These are phyloP conservation scores for Ehretia macrophylla DNA, from an alignment of 257 asterid genomes.

Conservation along the genomic window DNA sequence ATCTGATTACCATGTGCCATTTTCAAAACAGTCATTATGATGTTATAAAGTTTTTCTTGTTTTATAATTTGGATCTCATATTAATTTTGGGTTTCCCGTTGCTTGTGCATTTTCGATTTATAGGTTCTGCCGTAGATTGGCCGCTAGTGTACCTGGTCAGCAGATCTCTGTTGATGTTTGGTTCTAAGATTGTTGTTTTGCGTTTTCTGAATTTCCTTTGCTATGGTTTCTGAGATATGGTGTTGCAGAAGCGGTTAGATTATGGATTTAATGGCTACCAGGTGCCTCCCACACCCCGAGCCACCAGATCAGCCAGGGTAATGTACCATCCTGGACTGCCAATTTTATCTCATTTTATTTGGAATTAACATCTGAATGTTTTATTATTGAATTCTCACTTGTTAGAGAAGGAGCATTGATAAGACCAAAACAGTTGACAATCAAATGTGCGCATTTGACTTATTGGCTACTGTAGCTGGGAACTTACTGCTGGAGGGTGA, in stretches of 20 bases:
- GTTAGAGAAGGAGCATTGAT: constrained; percentile 61
- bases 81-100: not conserved
- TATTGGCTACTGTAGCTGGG: constrained; percentile 87
- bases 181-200: constrained; percentile 16
- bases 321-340: constrained; percentile 4
- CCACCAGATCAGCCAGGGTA: constrained; percentile 91
- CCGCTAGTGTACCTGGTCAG: constrained; percentile 6
- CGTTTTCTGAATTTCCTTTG: constrained; percentile 37
- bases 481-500: constrained; percentile 55
- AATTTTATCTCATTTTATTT: constrained; percentile 4
- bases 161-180: constrained; percentile 8
- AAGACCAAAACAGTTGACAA: constrained; percentile 50
- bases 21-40: not conserved
- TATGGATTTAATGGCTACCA: constrained; percentile 80
- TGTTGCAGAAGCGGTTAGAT: constrained; percentile 70
- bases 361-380: constrained; percentile 7
- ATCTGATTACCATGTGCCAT: not conserved
- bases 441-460: constrained; percentile 74
- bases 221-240: constrained; percentile 75
- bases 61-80: too few species aligned
- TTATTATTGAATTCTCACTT: constrained; percentile 18
- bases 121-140: not conserved
- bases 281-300: constrained; percentile 84
- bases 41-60: too few species aligned
- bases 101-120: not conserved